A percentile compares a stretch with the other conserved stretches of the same genome.
Evolutionary conservation across 2,329 filamentous ascomycete species (phyloP).

Genomic region (Ceratocystis albifundus): DNA sequence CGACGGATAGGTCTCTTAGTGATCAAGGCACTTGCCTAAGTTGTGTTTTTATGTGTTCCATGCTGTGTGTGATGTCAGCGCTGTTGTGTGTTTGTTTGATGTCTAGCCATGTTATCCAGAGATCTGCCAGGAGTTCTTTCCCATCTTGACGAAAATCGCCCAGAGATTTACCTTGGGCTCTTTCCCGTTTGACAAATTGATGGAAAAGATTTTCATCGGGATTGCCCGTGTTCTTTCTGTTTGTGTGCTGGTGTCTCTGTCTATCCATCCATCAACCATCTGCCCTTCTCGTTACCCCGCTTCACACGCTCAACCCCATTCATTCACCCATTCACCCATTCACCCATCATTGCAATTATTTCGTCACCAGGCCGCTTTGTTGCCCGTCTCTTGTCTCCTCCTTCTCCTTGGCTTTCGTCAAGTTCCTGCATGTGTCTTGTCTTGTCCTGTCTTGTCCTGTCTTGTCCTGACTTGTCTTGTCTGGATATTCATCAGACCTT

Average conservation of each 20-base stretch:
- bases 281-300: neutral
- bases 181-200: neutral
- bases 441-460: neutral
- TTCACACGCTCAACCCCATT: neutral
- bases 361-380: neutral
- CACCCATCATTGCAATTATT: neutral
- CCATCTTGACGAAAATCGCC: neutral
- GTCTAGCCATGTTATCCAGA: neutral
- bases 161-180: constrained; percentile 4
- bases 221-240: too few relatives aligned
- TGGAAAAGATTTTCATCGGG: neutral
- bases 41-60: neutral
- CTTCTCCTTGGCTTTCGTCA: neutral
- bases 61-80: neutral
- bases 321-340: too few relatives aligned
- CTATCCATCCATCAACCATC: neutral
- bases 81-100: neutral
- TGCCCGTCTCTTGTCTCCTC: neutral
- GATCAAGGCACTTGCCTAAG: too few relatives aligned
- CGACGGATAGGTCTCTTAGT: too few relatives aligned
- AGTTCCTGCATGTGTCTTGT: neutral
- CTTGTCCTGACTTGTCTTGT: neutral
- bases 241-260: neutral
- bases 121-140: constrained; percentile 1
- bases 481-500: neutral